phyloP scores from a whole-genome alignment of 257 asterid species.

The Solanum bukasovii region DNA sequence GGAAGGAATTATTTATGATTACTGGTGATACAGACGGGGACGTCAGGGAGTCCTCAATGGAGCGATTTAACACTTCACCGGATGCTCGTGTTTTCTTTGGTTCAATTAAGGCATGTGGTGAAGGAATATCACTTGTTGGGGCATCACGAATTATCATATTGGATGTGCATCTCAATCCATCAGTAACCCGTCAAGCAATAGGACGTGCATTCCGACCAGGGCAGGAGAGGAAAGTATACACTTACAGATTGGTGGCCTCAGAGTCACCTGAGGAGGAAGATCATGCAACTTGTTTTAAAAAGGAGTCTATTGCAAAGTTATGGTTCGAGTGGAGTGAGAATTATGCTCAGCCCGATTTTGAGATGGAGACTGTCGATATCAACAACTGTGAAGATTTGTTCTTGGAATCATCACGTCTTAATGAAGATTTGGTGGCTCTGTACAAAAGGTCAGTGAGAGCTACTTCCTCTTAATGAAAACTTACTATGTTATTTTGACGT shows the following conservation, averaged over 20 bases:
- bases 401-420: constrained; percentile 53
- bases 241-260: constrained; percentile 63
- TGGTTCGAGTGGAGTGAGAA: constrained; percentile 95
- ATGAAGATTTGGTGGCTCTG: constrained; percentile 50
- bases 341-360: constrained; percentile 45
- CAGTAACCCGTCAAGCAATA: constrained; percentile 94
- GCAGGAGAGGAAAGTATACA: constrained; percentile 69
- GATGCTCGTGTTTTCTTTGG: constrained; percentile 95
- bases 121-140: constrained; percentile 93
- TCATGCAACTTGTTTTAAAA: constrained; percentile 74
- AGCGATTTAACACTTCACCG: constrained; percentile 52
- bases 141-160: constrained; percentile 80
- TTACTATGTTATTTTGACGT: neutral
- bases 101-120: constrained; percentile 90
- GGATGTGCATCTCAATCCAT: constrained; percentile 85
- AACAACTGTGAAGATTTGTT: constrained; percentile 49
- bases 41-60: constrained; percentile 64
- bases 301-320: constrained; percentile 85
- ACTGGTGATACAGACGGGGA: constrained; percentile 85
- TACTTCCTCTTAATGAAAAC: neutral
- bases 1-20: constrained; percentile 82
- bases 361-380: constrained; percentile 54
- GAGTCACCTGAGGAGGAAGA: constrained; percentile 81
- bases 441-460: constrained; percentile 33
- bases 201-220: constrained; percentile 99